Base-by-base conservation (phyloP, 345 rosid species). In the Gossypium anomalum region DNA sequence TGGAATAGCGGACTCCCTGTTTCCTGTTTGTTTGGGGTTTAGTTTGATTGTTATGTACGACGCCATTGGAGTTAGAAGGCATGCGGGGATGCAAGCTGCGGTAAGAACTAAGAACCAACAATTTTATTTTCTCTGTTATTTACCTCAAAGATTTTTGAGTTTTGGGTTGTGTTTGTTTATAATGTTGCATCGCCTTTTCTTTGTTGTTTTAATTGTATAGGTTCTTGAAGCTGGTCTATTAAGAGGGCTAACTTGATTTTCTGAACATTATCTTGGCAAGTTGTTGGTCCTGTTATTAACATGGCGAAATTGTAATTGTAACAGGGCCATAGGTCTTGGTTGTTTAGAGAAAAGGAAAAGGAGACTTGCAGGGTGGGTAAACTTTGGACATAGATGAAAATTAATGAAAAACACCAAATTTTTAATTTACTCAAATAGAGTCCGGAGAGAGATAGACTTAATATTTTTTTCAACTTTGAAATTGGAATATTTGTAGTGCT, bases 1-100 rank as follows among this genome's bases (percentile, higher is more conserved):
- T 77, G 98, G 98, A 48, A 88, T 89, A 10, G 88, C 96, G 11
- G 98, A 94, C 78, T 94, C 97, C 0, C 81, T 94, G 34, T 94
- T 94, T 80, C 97, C 98, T 11, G 97, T 94, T 80, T 90, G 98
- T 79, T 83, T 94, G 81, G 94, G 98, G 78, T 94, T 94, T 80
- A 92, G 93, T 76, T 87, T 86, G 80, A 92, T 94, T 73, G 98
- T 94, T 5, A 94, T 94, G 97, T 94, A 94, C 74, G 98, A 94
- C 77, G 97, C 98, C 0, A 94, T 90, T 14, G 98, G 98, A 12
- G 97, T 94, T 47, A 79, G 97, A 82, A 90, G 97, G n/a, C 97
- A 94, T 75, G 98, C 97, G 12, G 98, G 98, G 59, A 90, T 94
- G 93, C 98, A 94, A 81, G 98, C 98, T 80, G 86, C 89, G 98